Conservation (phyloP, 2,329 filamentous ascomycete genomes). For the Zasmidium angulare region DNA sequence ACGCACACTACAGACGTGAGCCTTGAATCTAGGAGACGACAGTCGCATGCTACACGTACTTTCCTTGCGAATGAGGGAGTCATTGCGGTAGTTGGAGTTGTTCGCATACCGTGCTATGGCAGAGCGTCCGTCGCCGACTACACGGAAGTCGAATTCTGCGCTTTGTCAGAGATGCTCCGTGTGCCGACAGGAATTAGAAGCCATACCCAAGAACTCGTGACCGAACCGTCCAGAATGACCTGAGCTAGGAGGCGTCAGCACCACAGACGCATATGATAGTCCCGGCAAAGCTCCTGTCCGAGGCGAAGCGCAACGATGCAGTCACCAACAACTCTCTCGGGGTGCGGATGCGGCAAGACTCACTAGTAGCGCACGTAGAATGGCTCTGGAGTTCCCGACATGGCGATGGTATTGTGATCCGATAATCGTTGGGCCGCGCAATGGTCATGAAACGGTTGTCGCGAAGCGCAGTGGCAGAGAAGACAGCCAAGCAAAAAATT, state of each 20-base stretch:
- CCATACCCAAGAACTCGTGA: slow-evolving; percentile 90
- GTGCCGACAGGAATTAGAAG: slow-evolving; percentile 1
- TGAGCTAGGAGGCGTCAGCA: slow-evolving; percentile 59
- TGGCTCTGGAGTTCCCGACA: slow-evolving; percentile 67
- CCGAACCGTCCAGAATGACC: slow-evolving; percentile 96
- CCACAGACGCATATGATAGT: slow-evolving; percentile 8
- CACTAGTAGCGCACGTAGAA: slow-evolving; percentile 99
- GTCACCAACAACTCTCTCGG: no score
- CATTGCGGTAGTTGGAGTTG: slow-evolving; percentile 99
- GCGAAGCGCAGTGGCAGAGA: background rate
- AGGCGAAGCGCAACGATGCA: no score
- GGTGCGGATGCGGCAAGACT: no score
- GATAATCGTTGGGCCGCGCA: background rate
- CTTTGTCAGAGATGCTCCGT: slow-evolving; percentile 5
- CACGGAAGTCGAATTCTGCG: slow-evolving; percentile 92
- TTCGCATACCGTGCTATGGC: slow-evolving; percentile 96
- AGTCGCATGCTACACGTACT: slow-evolving; percentile 63
- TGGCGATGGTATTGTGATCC: slow-evolving; percentile 39
- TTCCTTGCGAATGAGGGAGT: slow-evolving; percentile 98
- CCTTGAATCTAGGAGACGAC: background rate
- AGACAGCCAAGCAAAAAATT: background rate
- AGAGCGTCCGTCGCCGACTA: slow-evolving; percentile 87
- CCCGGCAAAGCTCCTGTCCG: no score
- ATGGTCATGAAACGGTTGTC: background rate
- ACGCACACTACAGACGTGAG: slow-evolving; percentile 73